These are phyloP conservation scores for Atalantia buxifolia DNA, from an alignment of 345 rosid species.

Conservation along the genomic window DNA sequence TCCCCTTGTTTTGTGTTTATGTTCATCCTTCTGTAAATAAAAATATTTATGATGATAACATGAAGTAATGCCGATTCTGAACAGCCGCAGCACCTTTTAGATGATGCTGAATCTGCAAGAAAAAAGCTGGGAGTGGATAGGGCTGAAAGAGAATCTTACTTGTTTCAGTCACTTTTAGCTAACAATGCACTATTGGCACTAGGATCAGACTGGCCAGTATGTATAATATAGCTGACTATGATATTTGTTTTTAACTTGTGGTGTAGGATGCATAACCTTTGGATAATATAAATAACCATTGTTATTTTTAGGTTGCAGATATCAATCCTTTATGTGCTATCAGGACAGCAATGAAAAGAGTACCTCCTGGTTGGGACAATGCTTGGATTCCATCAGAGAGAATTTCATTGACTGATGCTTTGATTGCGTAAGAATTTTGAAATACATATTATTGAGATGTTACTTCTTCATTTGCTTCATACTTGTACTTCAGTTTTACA, in stretches of 20 bases:
- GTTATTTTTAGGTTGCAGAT: conserved; percentile 53
- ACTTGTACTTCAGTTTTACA: neutral
- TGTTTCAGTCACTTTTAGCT: conserved; percentile 55
- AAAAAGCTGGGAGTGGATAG: conserved; percentile 82
- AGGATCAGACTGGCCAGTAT: conserved; percentile 99
- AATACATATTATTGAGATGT: neutral
- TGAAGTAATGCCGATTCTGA: conserved; percentile 7
- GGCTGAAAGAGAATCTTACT: conserved; percentile 60
- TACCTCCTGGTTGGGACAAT: conserved; percentile 65
- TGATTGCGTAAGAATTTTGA: conserved; percentile 52
- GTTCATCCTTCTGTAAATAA: neutral
- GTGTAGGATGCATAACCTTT: neutral
- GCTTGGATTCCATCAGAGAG: conserved; percentile 79
- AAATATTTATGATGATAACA: neutral
- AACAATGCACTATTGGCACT: conserved; percentile 64
- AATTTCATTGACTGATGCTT: conserved; percentile 57
- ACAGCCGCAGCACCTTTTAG: conserved; percentile 92
- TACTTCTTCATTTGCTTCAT: neutral
- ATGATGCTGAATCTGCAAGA: conserved; percentile 68
- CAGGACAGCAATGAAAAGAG: conserved; percentile 67
- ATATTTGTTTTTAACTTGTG: neutral
- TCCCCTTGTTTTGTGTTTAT: neutral
- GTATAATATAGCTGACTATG: conserved; percentile 8
- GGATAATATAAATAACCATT: neutral
- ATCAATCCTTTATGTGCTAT: conserved; percentile 68